Evolutionary conservation across 2,329 filamentous ascomycete species (phyloP), one percentile per base, ranked within the genome.

Genomic region (Leptographium procerum): DNA sequence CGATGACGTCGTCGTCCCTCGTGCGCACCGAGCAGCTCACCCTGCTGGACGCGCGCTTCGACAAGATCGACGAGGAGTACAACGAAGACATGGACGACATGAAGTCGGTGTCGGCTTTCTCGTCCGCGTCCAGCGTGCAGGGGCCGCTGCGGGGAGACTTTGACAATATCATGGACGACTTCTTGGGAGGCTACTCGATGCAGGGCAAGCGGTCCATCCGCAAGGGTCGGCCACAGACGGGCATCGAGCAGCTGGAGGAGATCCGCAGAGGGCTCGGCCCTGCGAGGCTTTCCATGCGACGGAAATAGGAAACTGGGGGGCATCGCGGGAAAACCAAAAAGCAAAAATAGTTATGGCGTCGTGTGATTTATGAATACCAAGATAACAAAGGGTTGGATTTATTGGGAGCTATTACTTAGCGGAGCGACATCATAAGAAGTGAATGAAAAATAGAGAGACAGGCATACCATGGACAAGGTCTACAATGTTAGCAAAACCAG

Each of bases 1-100:
- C 90, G 86, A 97, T 97, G 65, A 96, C 94, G 69, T 99, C 94
- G 71, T 97, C 94, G 65, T 97, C 94, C 86, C 87, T 94, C 75
- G 70, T 89, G 56, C 84, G 94, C 58, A 99, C 91, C 1, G 92
- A 96, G 67, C 89, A 91, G 48, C 81, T 95, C 61, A 85, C 85
- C 0, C 80, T 95, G 1, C 78, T 99, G 8, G 95, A 99, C 69
- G 87, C 87, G 52, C 83, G 94, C 29, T 99, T 97, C 69, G 94
- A 99, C 70, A 89, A 83, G 71, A 83, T 97, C 24, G 90, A 96
- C 71, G 87, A 92, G 70, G 79, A 87, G 61, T 96, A 82, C 63
- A 77, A 77, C 43, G 75, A 75, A 28, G 76, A 77, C 47, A 66
- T 71, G 40, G 75, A 78, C 59, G 75, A 78, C 56, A 29, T 33